These are phyloP conservation scores for Phialophora chinensis DNA, from an alignment of 2,329 filamentous ascomycete species.

Conservation along the genomic window DNA sequence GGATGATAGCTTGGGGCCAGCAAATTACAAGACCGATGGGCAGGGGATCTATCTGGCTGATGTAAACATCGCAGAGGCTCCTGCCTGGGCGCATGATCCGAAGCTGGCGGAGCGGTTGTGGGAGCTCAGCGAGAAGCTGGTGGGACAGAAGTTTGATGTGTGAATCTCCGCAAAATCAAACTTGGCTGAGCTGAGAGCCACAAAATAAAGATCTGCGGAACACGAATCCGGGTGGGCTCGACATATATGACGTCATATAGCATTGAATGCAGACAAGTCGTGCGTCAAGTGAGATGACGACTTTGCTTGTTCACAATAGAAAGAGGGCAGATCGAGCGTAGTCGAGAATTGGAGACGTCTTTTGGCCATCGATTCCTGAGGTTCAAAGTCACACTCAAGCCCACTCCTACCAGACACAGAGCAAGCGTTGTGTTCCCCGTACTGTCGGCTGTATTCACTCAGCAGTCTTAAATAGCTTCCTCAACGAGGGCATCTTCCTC, in stretches of 20 bases:
- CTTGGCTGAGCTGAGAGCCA: neutral
- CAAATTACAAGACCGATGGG: constrained; percentile 1
- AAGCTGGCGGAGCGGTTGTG: constrained; percentile 11
- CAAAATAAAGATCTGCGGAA: neutral
- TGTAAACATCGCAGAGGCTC: neutral
- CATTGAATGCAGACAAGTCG: neutral
- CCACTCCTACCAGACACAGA: neutral
- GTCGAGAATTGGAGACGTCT: neutral
- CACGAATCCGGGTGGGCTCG: neutral
- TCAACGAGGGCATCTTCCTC: neutral
- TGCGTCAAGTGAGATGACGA: constrained; percentile 4
- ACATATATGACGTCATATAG: neutral
- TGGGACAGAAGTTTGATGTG: constrained; percentile 20
- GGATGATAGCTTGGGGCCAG: constrained; percentile 11
- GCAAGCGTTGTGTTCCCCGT: neutral
- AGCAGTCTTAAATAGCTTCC: neutral
- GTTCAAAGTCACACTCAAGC: neutral
- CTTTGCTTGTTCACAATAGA: neutral
- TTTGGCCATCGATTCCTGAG: neutral
- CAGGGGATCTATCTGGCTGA: constrained; percentile 11
- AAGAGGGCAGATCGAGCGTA: neutral
- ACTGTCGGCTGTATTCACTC: neutral
- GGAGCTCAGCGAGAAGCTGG: constrained; percentile 19
- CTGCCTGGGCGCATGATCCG: constrained; percentile 8
- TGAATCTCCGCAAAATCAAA: neutral